A percentile compares a stretch with the other conserved stretches of the same genome.
These are phyloP conservation scores for Wallacemonas sp. DNA, from an alignment of 208 protist species.

Conservation along the genomic window DNA sequence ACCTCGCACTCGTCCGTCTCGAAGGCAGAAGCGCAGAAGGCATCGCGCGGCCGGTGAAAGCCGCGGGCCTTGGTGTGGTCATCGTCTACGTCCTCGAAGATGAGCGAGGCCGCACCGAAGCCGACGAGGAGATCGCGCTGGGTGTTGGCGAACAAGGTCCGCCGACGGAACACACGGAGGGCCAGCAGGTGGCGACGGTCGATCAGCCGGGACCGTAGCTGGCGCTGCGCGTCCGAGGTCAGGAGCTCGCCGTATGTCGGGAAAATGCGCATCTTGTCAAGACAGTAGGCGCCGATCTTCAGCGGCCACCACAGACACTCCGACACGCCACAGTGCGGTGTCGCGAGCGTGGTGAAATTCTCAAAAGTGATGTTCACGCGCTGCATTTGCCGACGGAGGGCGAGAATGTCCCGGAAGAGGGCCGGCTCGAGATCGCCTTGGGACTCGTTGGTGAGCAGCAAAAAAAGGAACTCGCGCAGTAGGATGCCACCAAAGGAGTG, in stretches of 20 bases:
- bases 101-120: conserved; percentile 61
- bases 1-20: conserved; percentile 34
- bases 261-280: conserved; percentile 34
- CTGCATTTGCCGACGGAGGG: conserved; percentile 32
- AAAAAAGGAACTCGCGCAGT: conserved; percentile 63
- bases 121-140: conserved; percentile 73
- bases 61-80: conserved; percentile 47
- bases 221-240: conserved; percentile 33
- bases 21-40: conserved; percentile 52
- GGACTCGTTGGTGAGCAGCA: conserved; percentile 37
- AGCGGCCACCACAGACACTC: conserved; percentile 54
- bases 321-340: conserved; percentile 64
- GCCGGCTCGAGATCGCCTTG: conserved; percentile 8
- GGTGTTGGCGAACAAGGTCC: conserved; percentile 72
- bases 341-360: conserved; percentile 67
- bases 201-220: conserved; percentile 48
- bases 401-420: conserved; percentile 25
- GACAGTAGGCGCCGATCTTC: conserved; percentile 49
- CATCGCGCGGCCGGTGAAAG: conserved; percentile 1
- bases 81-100: conserved; percentile 43
- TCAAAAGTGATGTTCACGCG: conserved; percentile 40
- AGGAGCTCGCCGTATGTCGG: conserved; percentile 59
- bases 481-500: conserved; percentile 78
- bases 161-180: conserved; percentile 51
- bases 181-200: conserved; percentile 44